Evolutionary conservation across 345 rosid species (phyloP).

Genomic region (Eucalyptus melliodora): DNA sequence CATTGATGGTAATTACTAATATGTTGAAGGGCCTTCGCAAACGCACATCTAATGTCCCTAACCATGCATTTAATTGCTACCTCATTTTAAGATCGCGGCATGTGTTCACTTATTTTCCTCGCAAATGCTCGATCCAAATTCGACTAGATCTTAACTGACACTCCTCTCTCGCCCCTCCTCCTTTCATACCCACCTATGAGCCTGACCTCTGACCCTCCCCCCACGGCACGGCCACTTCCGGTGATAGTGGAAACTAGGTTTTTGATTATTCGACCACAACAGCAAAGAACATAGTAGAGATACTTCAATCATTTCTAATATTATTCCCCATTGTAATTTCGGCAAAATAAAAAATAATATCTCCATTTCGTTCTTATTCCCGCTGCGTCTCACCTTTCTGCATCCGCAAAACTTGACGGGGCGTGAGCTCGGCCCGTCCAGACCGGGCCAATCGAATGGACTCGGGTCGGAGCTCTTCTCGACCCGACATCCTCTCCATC

Average conservation of each 20-base stretch:
- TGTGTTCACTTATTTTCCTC: neutral
- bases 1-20: fast-evolving
- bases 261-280: neutral
- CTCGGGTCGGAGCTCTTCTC: neutral
- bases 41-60: fast-evolving
- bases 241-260: no score
- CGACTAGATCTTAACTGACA: fast-evolving
- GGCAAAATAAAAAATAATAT: neutral
- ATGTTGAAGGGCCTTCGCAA: fast-evolving
- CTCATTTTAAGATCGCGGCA: neutral
- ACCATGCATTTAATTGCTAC: neutral
- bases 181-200: no score
- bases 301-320: neutral
- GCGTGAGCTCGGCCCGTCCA: neutral
- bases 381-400: no score
- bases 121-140: neutral
- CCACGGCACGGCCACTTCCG: no score
- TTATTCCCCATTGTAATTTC: neutral
- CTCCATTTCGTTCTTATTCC: neutral
- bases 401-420: neutral
- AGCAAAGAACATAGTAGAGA: neutral
- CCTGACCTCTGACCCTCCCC: no score
- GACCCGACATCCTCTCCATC: neutral
- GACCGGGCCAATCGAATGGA: neutral
- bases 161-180: neutral